phyloP scores from a whole-genome alignment of 495 filamentous ascomycete genomes.

The Xylaria sp. region DNA sequence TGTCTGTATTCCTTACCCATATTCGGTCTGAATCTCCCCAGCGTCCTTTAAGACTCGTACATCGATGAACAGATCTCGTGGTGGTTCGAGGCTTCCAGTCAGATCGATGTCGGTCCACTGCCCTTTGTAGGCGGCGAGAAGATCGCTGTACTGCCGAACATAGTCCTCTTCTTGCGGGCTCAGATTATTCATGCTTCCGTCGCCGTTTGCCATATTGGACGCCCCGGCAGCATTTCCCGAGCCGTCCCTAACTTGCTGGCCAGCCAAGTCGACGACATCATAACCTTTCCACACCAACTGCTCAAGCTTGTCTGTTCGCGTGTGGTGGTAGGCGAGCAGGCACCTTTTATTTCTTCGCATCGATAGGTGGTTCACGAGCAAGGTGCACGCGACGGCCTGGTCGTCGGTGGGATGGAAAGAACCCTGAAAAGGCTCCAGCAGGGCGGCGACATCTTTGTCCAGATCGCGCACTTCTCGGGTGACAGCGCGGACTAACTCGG shows the following conservation, averaged over 20 bases:
- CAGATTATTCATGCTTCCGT: conserved; percentile 70
- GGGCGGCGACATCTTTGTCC: conserved; percentile 82
- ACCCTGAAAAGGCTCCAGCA: conserved; percentile 82
- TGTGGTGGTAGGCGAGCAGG: conserved; percentile 91
- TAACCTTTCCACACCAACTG: conserved; percentile 91
- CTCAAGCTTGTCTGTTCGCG: conserved; percentile 88
- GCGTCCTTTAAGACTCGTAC: conserved; percentile 96
- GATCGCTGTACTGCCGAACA: conserved; percentile 85
- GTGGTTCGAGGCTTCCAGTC: conserved; percentile 93
- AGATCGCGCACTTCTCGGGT: conserved; percentile 93
- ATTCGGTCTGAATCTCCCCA: conserved; percentile 99
- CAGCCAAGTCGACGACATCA: conserved; percentile 68
- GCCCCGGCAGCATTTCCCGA: conserved; percentile 38
- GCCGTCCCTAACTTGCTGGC: conserved; percentile 45
- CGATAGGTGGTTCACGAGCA: conserved; percentile 91
- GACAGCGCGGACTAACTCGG: conserved; percentile 86
- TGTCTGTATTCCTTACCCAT: conserved; percentile 70
- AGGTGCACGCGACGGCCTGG: conserved; percentile 81
- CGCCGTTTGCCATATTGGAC: conserved; percentile 45
- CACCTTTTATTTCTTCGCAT: conserved; percentile 98
- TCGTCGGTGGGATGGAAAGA: conserved; percentile 86
- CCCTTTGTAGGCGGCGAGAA: conserved; percentile 95
- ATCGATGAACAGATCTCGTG: conserved; percentile 95
- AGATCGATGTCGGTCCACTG: conserved; percentile 99
- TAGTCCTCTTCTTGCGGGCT: conserved; percentile 99